Conservation (phyloP, 768 basidiomycete species). For the Coprinopsis strossmayeri region DNA sequence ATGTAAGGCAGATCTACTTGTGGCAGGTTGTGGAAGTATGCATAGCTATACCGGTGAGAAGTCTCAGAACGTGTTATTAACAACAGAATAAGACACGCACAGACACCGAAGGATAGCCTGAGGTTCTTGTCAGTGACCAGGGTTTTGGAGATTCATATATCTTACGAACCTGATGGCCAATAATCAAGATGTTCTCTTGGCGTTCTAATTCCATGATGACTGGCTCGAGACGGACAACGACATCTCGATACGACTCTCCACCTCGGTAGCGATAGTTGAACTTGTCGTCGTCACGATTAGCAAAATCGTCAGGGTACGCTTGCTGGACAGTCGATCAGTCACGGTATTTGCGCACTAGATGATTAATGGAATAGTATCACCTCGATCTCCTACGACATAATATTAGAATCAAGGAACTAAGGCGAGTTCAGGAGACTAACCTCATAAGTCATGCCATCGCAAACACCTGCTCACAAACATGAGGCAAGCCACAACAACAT, state of each 20-base stretch:
- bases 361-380: slow-evolving; percentile 31
- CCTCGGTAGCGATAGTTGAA: slow-evolving; percentile 98
- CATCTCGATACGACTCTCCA: slow-evolving; percentile 97
- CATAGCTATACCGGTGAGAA: slow-evolving; percentile 57
- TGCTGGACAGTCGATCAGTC: slow-evolving; percentile 38
- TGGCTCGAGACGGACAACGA: slow-evolving; percentile 90
- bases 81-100: slow-evolving; percentile 29
- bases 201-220: slow-evolving; percentile 99
- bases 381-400: slow-evolving; percentile 68
- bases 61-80: slow-evolving; percentile 1
- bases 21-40: slow-evolving; percentile 90
- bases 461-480: slow-evolving; percentile 52
- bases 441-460: slow-evolving; percentile 99
- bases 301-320: slow-evolving; percentile 97
- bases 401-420: background rate
- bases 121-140: slow-evolving; percentile 5
- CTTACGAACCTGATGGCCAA: slow-evolving; percentile 79
- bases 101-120: slow-evolving; percentile 76
- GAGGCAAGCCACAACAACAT: background rate
- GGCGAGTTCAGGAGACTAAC: slow-evolving; percentile 17
- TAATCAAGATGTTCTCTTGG: slow-evolving; percentile 94
- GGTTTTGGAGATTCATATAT: background rate
- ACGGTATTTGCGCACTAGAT: background rate
- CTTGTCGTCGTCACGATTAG: slow-evolving; percentile 97
- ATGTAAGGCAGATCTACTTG: slow-evolving; percentile 96